Evolutionary conservation across 768 basidiomycete species (phyloP).

Genomic region (Mycena sanguinolenta): DNA sequence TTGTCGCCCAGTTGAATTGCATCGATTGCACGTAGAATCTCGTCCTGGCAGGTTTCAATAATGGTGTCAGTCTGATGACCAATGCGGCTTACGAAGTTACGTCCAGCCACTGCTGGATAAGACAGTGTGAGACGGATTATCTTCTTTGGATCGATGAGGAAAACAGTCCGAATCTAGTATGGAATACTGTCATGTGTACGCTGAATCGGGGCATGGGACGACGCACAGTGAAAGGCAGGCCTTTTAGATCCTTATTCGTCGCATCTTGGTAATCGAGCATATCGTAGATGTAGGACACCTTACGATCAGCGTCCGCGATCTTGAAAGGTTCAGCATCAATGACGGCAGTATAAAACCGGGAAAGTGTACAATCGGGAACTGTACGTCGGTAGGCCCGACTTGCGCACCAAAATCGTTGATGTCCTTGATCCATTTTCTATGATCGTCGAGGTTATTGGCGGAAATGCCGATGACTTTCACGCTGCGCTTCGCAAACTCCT

Average conservation of each 20-base stretch:
- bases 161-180: slow-evolving; percentile 98
- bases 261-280: slow-evolving; percentile 97
- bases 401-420: slow-evolving; percentile 86
- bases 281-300: slow-evolving; percentile 88
- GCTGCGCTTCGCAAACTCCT: slow-evolving; percentile 87
- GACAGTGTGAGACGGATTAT: slow-evolving; percentile 89
- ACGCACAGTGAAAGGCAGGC: slow-evolving; percentile 91
- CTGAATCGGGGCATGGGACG: background rate
- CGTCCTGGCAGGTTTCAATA: slow-evolving; percentile 49
- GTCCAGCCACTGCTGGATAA: slow-evolving; percentile 96
- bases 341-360: too few species aligned
- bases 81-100: slow-evolving; percentile 72
- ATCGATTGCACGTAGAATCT: slow-evolving; percentile 83
- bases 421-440: slow-evolving; percentile 90
- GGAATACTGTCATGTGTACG: too few species aligned
- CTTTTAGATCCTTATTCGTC: slow-evolving; percentile 88
- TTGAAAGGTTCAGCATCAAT: too few species aligned
- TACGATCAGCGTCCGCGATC: slow-evolving; percentile 94
- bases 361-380: slow-evolving; percentile 98
- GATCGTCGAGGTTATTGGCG: slow-evolving; percentile 89
- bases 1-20: slow-evolving; percentile 94
- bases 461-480: slow-evolving; percentile 96
- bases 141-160: slow-evolving; percentile 97
- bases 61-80: too few species aligned
- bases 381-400: slow-evolving; percentile 77